Conservation (phyloP, 2,329 filamentous ascomycete species). For the Tolypocladium paradoxum region DNA sequence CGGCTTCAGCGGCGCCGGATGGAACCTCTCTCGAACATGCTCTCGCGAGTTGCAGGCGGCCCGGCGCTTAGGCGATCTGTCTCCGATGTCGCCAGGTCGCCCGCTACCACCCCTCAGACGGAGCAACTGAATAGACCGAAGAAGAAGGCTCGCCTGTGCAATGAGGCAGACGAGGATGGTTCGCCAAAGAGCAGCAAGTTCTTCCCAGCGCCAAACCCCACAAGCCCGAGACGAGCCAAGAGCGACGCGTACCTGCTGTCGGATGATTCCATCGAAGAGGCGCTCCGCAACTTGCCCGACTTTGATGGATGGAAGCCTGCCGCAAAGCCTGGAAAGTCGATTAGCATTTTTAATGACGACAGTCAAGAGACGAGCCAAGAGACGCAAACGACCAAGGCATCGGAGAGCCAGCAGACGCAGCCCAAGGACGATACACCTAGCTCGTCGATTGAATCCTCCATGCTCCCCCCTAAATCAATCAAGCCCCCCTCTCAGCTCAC, state of each 20-base stretch:
- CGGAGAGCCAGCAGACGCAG: slow-evolving; percentile 12
- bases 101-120: slow-evolving; percentile 5
- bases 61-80: slow-evolving; percentile 8
- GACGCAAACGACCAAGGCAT: slow-evolving; percentile 4
- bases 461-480: slow-evolving; percentile 18
- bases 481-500: slow-evolving; percentile 10
- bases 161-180: slow-evolving; percentile 25
- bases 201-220: slow-evolving; percentile 28
- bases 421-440: slow-evolving; percentile 9
- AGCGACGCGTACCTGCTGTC: slow-evolving; percentile 37
- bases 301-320: slow-evolving; percentile 34
- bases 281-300: slow-evolving; percentile 39
- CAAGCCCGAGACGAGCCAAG: slow-evolving; percentile 17
- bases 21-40: slow-evolving; percentile 37
- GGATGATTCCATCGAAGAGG: slow-evolving; percentile 47
- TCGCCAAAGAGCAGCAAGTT: slow-evolving; percentile 41
- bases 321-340: slow-evolving; percentile 22
- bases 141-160: slow-evolving; percentile 47
- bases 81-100: slow-evolving; percentile 5
- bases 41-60: slow-evolving; percentile 17
- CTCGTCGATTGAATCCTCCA: slow-evolving; percentile 12
- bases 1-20: slow-evolving; percentile 38
- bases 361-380: slow-evolving; percentile 11
- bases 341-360: slow-evolving; percentile 36
- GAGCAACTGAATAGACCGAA: slow-evolving; percentile 29